Conservation (phyloP, 345 rosid species). For the Excoecaria cochinchinensis region DNA sequence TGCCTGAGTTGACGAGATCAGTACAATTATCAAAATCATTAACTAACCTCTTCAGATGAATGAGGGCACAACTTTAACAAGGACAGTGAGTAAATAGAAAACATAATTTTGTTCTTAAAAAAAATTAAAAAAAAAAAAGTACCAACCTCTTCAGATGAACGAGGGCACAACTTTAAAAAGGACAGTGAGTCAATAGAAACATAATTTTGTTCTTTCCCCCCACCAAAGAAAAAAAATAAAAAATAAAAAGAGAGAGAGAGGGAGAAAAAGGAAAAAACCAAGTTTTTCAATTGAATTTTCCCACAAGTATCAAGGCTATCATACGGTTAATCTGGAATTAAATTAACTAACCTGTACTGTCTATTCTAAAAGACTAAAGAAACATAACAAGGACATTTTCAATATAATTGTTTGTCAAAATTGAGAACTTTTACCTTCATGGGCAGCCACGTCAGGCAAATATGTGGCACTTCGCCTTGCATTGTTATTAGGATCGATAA, state of each 20-base stretch:
- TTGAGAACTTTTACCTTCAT: conserved; percentile 60
- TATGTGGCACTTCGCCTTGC: conserved; percentile 85
- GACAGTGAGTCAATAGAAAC: too few species aligned
- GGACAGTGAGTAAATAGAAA: too few species aligned
- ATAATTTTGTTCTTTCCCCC: too few species aligned
- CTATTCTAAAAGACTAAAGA: neutral
- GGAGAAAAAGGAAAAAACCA: neutral
- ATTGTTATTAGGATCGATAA: conserved; percentile 64
- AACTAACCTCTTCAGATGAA: neutral
- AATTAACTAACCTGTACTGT: neutral
- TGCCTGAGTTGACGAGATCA: neutral
- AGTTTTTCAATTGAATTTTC: neutral
- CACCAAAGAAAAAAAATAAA: neutral
- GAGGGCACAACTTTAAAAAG: too few species aligned
- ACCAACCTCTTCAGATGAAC: too few species aligned
- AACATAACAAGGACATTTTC: neutral
- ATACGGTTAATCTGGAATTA: neutral
- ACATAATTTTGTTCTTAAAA: neutral
- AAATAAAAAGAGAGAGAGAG: neutral
- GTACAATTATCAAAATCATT: neutral
- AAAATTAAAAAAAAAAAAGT: neutral
- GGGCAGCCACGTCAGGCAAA: conserved; percentile 95
- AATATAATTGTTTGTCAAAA: neutral
- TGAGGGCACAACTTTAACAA: too few species aligned
- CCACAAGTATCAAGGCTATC: neutral